These are phyloP conservation scores for Phytophthora sp. DNA, from an alignment of 352 stramenopile species.

Conservation along the genomic window DNA sequence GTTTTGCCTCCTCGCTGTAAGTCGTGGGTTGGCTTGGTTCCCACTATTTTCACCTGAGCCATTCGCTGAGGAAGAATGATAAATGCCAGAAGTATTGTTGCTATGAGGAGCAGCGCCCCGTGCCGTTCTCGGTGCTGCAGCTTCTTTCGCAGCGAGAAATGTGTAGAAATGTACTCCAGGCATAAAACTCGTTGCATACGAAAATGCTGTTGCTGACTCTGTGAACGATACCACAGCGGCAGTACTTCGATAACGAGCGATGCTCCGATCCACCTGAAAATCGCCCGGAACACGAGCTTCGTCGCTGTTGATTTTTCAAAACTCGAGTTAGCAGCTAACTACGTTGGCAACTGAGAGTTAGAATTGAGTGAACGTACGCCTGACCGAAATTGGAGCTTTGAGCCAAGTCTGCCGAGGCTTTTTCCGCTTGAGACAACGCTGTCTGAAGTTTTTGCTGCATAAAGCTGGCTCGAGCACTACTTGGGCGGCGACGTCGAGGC, in stretches of 20 bases:
- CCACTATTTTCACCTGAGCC: neutral
- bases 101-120: neutral
- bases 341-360: neutral
- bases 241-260: constrained; percentile 58
- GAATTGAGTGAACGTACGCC: constrained; percentile 7
- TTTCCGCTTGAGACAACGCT: constrained; percentile 62
- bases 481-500: constrained; percentile 6
- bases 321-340: neutral
- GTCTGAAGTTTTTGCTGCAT: constrained; percentile 71
- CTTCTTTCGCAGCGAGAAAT: constrained; percentile 68
- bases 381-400: constrained; percentile 31
- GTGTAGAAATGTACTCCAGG: constrained; percentile 84
- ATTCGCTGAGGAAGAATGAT: neutral
- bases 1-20: constrained; percentile 17
- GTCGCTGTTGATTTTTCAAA: constrained; percentile 11
- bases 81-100: neutral
- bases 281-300: constrained; percentile 3
- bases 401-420: constrained; percentile 32
- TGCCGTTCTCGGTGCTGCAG: neutral
- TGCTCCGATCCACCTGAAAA: constrained; percentile 15
- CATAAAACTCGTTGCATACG: constrained; percentile 72
- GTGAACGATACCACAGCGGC: constrained; percentile 68
- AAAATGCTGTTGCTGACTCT: constrained; percentile 51
- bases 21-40: constrained; percentile 9
- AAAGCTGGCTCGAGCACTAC: constrained; percentile 40